phyloP scores from a whole-genome alignment of 257 asterid species.

The Vinca minor region DNA sequence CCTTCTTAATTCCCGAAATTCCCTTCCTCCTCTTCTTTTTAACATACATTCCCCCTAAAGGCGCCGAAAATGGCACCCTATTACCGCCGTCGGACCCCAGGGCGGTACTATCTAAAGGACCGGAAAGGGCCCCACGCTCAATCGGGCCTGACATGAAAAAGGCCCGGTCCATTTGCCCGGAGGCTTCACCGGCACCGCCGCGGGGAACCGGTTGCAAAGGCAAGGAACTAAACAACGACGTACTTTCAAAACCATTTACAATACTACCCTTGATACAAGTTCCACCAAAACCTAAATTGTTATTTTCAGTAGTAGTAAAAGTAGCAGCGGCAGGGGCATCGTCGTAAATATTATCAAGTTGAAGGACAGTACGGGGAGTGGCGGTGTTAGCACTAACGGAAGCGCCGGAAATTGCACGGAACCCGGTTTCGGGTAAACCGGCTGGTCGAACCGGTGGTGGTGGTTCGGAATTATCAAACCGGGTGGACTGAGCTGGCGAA shows the following conservation, averaged over 20 bases:
- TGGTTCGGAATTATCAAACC: conserved; percentile 76
- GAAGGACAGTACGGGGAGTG: conserved; percentile 74
- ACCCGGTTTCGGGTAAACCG: conserved; percentile 59
- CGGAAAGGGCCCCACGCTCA: conserved; percentile 86
- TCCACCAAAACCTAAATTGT: conserved; percentile 36
- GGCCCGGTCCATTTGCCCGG: conserved; percentile 70
- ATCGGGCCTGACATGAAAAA: conserved; percentile 95
- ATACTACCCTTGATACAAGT: conserved; percentile 40
- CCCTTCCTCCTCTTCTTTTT: conserved; percentile 74
- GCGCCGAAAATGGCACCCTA: conserved; percentile 79
- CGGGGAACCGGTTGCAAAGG: conserved; percentile 91
- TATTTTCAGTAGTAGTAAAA: not conserved
- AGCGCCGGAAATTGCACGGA: conserved; percentile 91
- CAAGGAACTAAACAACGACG: conserved; percentile 79
- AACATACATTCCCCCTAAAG: conserved; percentile 60
- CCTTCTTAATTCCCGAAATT: conserved; percentile 63
- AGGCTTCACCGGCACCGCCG: conserved; percentile 47
- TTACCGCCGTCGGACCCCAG: conserved; percentile 25
- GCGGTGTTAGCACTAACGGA: conserved; percentile 80
- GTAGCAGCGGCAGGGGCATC: conserved; percentile 36
- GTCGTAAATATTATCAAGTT: conserved; percentile 44
- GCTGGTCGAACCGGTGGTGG: conserved; percentile 43
- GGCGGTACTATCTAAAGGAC: conserved; percentile 56
- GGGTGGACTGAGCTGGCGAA: conserved; percentile 84
- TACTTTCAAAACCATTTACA: conserved; percentile 78